Evolutionary conservation across 768 basidiomycete species (phyloP), one percentile per base, ranked within the genome.

Genomic region (Agaricus sinodeliciosus): DNA sequence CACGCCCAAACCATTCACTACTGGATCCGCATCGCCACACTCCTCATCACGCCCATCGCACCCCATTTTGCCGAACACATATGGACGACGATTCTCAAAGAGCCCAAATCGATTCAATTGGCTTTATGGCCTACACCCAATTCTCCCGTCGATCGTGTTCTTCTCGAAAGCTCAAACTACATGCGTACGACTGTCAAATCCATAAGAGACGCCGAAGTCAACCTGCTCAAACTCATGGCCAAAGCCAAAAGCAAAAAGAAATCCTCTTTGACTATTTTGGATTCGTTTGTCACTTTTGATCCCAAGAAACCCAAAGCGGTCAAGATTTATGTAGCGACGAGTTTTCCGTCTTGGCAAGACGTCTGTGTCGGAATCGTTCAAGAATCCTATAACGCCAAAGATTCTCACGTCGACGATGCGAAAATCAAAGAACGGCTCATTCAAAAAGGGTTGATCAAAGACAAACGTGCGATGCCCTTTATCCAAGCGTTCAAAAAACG

Each of bases 391-490:
- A 70, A 71, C 39, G 73, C 73, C 49, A 69, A 71, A 49, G 71
- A 72, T 25, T 77, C 82, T 54, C 78, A 75, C 59, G 85, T 97
- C 31, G 90, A 99, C 63, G 94, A 97, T 63, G 82, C 71, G 35
- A 85, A 83, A 66, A 81, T 94, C 47, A 79, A 84, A 65, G 73
- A 81, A 60, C 59, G 79, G 58, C 65, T 98, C 65, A 77, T 76
- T 8, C 75, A 80, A 64, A 77, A 74, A 18, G 93, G 90, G 4
- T 65, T 97, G 65, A 85, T 94, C 71, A 97, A 96, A 78, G 93
- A 98, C 72, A 98, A 98, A 75, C 81, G 85, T 40, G 79, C 79
- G 39, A 98, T 97, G 95, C 94, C 94, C 5, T 97, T 95, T 70
- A 81, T 94, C 43, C 90, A 95, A 55, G 71, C 77, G 27, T 89